These are phyloP conservation scores for Coniochaeta sp. DNA, from an alignment of 2,329 filamentous ascomycete species.

Conservation along the genomic window DNA sequence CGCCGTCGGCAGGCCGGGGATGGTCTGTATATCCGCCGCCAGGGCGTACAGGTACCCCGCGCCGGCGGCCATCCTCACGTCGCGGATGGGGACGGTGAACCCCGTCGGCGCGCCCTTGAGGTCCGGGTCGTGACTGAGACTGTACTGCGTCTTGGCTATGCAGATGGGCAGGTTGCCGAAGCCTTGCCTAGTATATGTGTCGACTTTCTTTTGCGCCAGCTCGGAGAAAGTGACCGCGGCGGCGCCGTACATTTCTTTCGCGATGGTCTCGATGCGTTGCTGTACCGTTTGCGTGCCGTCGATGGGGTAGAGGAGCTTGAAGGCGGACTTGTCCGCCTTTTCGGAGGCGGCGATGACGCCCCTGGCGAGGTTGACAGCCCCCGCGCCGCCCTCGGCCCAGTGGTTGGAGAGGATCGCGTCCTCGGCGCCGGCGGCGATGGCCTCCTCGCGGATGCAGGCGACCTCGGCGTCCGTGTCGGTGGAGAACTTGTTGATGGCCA, in stretches of 20 bases:
- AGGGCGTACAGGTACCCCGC: conserved; percentile 93
- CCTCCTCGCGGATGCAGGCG: conserved; percentile 80
- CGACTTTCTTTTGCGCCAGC: conserved; percentile 90
- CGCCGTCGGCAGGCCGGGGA: conserved; percentile 88
- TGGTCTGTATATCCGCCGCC: conserved; percentile 96
- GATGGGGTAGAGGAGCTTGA: conserved; percentile 78
- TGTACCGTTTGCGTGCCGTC: conserved; percentile 63
- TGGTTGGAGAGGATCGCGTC: conserved; percentile 93
- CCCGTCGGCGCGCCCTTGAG: conserved; percentile 93
- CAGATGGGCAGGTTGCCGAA: conserved; percentile 92
- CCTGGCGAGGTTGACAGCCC: conserved; percentile 81
- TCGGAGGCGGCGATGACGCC: conserved; percentile 77
- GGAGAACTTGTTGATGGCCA: conserved; percentile 94
- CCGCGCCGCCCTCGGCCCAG: conserved; percentile 91
- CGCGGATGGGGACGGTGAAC: conserved; percentile 89
- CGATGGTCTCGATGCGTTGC: conserved; percentile 82
- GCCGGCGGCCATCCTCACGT: conserved; percentile 89
- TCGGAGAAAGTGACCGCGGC: conserved; percentile 86
- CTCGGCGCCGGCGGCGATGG: conserved; percentile 84
- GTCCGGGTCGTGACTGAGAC: conserved; percentile 82
- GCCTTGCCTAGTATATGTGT: conserved; percentile 87
- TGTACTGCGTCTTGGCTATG: conserved; percentile 98
- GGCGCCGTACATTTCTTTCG: conserved; percentile 90
- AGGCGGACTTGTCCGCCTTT: conserved; percentile 54
- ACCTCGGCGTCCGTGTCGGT: conserved; percentile 93